A percentile compares a stretch with the other conserved stretches of the same genome.
These are phyloP conservation scores for Chimonanthus praecox DNA, from an alignment of 164 flowering plant genomes.

Conservation along the genomic window DNA sequence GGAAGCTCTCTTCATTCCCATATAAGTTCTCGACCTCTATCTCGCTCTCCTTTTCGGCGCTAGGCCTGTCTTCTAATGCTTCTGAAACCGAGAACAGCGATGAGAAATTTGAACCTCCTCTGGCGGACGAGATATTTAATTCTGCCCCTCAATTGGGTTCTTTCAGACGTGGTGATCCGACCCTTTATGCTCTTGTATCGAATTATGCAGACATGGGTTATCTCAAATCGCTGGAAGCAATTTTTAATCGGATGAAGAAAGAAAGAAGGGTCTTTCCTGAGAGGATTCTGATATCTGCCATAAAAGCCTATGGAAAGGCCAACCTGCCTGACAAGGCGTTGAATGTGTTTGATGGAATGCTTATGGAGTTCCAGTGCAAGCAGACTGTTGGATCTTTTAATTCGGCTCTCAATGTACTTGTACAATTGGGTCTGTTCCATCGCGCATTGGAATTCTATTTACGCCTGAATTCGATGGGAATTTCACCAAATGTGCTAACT, in stretches of 20 bases:
- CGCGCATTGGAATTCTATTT: conserved; percentile 48
- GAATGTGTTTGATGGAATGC: conserved; percentile 62
- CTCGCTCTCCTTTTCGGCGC: conserved; percentile 5
- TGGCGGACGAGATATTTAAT: conserved; percentile 36
- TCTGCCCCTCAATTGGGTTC: conserved; percentile 48
- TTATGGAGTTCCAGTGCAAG: conserved; percentile 49
- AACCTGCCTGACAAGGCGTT: conserved; percentile 57
- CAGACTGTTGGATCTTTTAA: conserved; percentile 67
- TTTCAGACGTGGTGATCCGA: conserved; percentile 63
- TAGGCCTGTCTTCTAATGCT: background rate
- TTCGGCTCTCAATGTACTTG: conserved; percentile 70
- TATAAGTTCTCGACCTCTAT: conserved; percentile 11
- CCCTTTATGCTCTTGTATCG: conserved; percentile 50
- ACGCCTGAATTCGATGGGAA: conserved; percentile 21
- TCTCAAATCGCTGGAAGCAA: conserved; percentile 42
- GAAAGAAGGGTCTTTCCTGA: conserved; percentile 55
- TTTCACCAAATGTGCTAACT: conserved; percentile 54
- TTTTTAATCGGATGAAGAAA: conserved; percentile 51
- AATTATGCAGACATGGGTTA: conserved; percentile 49
- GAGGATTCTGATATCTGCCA: conserved; percentile 45
- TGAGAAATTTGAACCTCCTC: conserved; percentile 15
- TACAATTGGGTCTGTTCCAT: conserved; percentile 40
- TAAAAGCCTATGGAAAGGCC: conserved; percentile 71
- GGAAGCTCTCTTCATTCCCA: conserved; percentile 14
- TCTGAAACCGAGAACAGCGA: conserved; percentile 5